A percentile compares a stretch with the other conserved stretches of the same genome.
Conservation (phyloP, 2,329 filamentous ascomycete species). For the Neonectria coccinea region DNA sequence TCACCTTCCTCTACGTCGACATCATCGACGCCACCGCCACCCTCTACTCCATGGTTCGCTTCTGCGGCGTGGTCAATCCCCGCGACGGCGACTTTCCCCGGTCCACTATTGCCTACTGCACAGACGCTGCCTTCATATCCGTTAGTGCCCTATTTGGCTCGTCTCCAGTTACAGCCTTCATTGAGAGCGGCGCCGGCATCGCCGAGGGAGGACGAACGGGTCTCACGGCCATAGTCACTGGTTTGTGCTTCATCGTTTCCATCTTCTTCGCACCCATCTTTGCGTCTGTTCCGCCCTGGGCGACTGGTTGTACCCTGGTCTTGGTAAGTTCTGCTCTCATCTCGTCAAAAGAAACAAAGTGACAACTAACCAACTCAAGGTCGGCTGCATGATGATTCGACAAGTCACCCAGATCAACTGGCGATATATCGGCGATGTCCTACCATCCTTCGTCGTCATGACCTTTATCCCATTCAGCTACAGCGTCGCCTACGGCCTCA, state of each 20-base stretch:
- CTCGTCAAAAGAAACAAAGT: no score
- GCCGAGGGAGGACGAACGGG: slow-evolving; percentile 80
- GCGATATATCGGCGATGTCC: slow-evolving; percentile 79
- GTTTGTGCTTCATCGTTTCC: slow-evolving; percentile 76
- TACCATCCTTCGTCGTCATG: slow-evolving; percentile 81
- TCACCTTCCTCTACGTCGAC: slow-evolving; percentile 84
- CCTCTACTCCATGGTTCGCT: slow-evolving; percentile 84
- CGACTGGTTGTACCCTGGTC: slow-evolving; percentile 79
- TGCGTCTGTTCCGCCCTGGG: slow-evolving; percentile 82
- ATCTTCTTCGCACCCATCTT: slow-evolving; percentile 83
- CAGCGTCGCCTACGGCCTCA: slow-evolving; percentile 81
- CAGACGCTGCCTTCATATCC: slow-evolving; percentile 77
- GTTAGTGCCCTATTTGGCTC: slow-evolving; percentile 76
- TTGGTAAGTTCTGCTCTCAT: slow-evolving; percentile 59
- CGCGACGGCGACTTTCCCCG: slow-evolving; percentile 85
- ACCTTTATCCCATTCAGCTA: slow-evolving; percentile 83
- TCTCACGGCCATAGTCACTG: slow-evolving; percentile 76
- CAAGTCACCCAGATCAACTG: slow-evolving; percentile 82
- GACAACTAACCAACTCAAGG: slow-evolving; percentile 53
- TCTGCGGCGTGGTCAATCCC: slow-evolving; percentile 73
- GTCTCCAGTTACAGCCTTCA: slow-evolving; percentile 79
- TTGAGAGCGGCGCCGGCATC: slow-evolving; percentile 81
- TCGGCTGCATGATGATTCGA: slow-evolving; percentile 82
- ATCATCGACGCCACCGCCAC: slow-evolving; percentile 84
- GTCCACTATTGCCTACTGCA: slow-evolving; percentile 82